Conservation (phyloP, 108 stramenopile genomes). For the Pseudonitzschia pungens region DNA sequence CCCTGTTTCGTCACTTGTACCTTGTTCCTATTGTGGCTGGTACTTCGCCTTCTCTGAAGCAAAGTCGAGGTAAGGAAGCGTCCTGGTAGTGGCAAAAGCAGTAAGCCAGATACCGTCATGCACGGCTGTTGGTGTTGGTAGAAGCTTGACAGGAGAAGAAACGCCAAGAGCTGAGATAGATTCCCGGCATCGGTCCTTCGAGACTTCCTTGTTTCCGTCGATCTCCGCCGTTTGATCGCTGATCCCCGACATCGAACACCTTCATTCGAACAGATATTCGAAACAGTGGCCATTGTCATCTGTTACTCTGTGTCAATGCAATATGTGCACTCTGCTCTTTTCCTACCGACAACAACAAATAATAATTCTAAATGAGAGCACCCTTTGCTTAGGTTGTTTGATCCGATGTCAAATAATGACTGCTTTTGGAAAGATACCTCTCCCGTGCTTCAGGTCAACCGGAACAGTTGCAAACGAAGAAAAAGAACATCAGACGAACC, state of each 20-base stretch:
- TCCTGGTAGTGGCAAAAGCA: conserved; percentile 3
- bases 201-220: neutral
- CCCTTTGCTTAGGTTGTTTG: too few species aligned
- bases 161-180: neutral
- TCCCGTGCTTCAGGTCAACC: too few species aligned
- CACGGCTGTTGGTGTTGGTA: neutral
- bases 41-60: neutral
- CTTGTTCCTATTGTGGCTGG: neutral
- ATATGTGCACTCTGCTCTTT: too few species aligned
- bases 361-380: too few species aligned
- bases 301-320: too few species aligned
- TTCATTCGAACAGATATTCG: neutral
- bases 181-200: neutral
- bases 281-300: too few species aligned
- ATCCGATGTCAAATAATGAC: too few species aligned
- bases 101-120: neutral
- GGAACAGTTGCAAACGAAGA: too few species aligned
- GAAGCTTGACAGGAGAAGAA: neutral
- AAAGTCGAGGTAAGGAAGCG: neutral
- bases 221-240: neutral
- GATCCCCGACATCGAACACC: neutral
- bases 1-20: too few species aligned
- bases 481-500: too few species aligned
- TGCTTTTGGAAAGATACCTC: too few species aligned
- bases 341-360: too few species aligned